Percentiles rank a stretch among this genome's conserved stretches.
phyloP scores from a whole-genome alignment of 78 protist species.

The Neovahlkampfia damariscottae region DNA sequence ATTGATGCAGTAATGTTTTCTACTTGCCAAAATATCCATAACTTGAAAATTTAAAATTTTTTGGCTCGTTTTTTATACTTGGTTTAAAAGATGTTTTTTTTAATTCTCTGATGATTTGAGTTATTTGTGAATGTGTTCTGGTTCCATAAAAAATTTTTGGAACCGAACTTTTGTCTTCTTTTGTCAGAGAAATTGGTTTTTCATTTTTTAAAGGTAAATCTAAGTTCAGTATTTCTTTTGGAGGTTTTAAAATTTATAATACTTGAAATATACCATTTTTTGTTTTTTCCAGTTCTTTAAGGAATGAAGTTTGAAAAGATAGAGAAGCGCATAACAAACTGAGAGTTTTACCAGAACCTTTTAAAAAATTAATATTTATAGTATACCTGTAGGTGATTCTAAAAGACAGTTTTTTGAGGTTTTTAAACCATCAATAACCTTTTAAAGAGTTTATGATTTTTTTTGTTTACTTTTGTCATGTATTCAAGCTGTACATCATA shows the following conservation, averaged over 20 bases:
- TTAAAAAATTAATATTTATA: too few relatives aligned
- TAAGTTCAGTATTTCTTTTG: not conserved
- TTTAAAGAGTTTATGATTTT: not conserved
- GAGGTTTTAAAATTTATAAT: not conserved
- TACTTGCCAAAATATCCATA: not conserved
- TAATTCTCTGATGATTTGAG: not conserved
- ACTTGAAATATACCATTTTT: not conserved
- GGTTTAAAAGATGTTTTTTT: not conserved
- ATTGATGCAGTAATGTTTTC: slow-evolving; percentile 3
- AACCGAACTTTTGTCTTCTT: not conserved
- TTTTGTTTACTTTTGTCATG: not conserved
- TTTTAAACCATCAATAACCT: not conserved
- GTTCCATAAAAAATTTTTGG: slow-evolving; percentile 1
- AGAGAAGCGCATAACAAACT: not conserved
- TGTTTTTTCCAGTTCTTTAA: not conserved
- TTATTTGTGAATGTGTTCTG: slow-evolving; percentile 4
- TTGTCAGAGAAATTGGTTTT: not conserved
- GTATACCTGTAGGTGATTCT: slow-evolving; percentile 42
- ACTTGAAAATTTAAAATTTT: too few relatives aligned
- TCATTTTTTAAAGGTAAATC: not conserved
- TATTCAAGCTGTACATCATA: not conserved
- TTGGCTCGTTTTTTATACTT: too few relatives aligned
- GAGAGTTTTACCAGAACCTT: slow-evolving; percentile 26
- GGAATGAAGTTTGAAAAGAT: not conserved
- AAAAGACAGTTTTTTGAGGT: not conserved